Evolutionary conservation across 768 basidiomycete genomes (phyloP), one percentile per base, ranked within the genome.

Genomic region (Paxillus ammoniavirescens): DNA sequence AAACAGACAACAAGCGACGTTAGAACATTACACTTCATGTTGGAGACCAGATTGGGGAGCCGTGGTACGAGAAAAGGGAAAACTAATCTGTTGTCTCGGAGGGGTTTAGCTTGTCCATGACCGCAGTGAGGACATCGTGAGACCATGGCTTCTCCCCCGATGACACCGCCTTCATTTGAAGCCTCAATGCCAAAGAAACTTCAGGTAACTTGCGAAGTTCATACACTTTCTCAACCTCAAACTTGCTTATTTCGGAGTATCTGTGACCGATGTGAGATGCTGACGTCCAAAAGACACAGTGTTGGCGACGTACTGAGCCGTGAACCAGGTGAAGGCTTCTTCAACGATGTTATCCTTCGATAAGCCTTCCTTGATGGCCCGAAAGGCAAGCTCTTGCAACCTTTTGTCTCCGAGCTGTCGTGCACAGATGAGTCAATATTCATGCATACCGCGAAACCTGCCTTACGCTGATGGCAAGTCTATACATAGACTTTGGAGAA

Each of bases 401-500:
- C 49, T 56, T 33, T 69, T 57, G 42, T 70, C 60, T 37, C 57
- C 63, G 12, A 67, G 48, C 66, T 67, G 51, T 13, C 56, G 36
- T 36, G 21, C 8, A 42, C 3, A 15, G 43, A 28, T 14, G 31
- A 14, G 1, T 44, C 17, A 6, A 42, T 7, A 17, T 36, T 28
- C 23, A n/a, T n/a, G 12, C 31, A 3, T 6, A 41, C 33, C 31
- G 21, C 21, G 28, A 14, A 26, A 47, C 21, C 7, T 35, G 40
- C 26, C 64, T 55, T 49, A 72, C 71, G 18, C 30, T 58, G 15
- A 13, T 37, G 21, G 71, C 71, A 8, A 72, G 59, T 48, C 71
- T 68, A 58, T 71, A 73, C 72, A 73, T 72, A 9, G 71, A 72
- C 61, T 73, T 72, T 52, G 72, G 71, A 15, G 71, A 73, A 23